phyloP scores from a whole-genome alignment of 805 yeast species.

The Hanseniaspora thailandica region DNA sequence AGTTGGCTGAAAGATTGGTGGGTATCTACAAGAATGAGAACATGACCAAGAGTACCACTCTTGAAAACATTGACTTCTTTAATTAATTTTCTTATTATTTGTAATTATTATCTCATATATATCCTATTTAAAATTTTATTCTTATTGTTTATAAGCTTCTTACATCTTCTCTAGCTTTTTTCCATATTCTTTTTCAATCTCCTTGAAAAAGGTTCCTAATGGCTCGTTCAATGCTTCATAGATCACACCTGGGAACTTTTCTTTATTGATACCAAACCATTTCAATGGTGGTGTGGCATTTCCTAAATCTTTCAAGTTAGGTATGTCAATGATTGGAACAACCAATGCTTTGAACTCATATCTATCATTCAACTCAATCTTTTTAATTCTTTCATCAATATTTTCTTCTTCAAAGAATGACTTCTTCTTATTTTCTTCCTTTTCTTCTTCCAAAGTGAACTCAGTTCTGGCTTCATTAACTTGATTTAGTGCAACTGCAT shows the following conservation, averaged over 20 bases:
- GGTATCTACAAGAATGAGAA: conserved; percentile 91
- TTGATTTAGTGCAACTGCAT: conserved; percentile 58
- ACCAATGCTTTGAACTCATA: conserved; percentile 52
- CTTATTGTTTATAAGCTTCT: too few species aligned
- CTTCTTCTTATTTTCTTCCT: conserved; percentile 16
- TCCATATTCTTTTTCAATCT: conserved; percentile 43
- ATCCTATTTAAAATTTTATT: neutral
- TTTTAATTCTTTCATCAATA: conserved; percentile 35
- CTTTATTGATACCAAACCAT: conserved; percentile 91
- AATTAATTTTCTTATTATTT: conserved; percentile 1
- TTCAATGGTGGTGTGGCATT: conserved; percentile 97
- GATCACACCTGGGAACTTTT: conserved; percentile 72
- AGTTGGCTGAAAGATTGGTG: conserved; percentile 82
- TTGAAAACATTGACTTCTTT: conserved; percentile 51
- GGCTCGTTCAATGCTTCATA: conserved; percentile 69
- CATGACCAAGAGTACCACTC: conserved; percentile 74
- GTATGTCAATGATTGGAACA: conserved; percentile 77
- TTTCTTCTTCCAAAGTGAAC: conserved; percentile 5
- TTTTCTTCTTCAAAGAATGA: conserved; percentile 27
- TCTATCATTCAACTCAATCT: conserved; percentile 33
- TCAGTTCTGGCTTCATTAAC: conserved; percentile 34
- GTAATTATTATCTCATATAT: neutral
- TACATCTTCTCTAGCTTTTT: conserved; percentile 33
- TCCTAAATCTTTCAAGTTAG: conserved; percentile 81
- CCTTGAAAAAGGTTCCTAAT: conserved; percentile 59